Conservation (phyloP, 2,329 filamentous ascomycete species). For the Fusarium staphyleae region DNA sequence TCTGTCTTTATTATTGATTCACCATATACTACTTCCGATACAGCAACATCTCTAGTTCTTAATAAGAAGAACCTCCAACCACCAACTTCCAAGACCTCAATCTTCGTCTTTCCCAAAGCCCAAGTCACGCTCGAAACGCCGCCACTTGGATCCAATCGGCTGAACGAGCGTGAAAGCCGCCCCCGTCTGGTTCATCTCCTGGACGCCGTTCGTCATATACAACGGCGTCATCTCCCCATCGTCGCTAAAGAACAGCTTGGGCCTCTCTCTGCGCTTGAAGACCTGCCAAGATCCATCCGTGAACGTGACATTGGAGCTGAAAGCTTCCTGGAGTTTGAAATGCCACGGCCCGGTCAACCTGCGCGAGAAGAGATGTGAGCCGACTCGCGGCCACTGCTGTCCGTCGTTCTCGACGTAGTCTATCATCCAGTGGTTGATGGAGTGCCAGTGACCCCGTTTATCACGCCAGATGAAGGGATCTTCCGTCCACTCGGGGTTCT, state of each 20-base stretch:
- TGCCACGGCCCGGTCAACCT: slow-evolving; percentile 42
- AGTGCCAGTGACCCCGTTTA: slow-evolving; percentile 45
- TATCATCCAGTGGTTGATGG: slow-evolving; percentile 44
- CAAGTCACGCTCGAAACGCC: slow-evolving; percentile 12
- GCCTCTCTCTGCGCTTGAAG: slow-evolving; percentile 55
- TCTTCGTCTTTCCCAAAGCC: background rate
- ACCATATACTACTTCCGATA: too few species aligned
- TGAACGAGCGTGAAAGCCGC: slow-evolving; percentile 25
- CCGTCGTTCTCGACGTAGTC: slow-evolving; percentile 38
- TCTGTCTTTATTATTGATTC: too few species aligned
- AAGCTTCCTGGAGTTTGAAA: slow-evolving; percentile 40
- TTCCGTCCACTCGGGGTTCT: slow-evolving; percentile 35
- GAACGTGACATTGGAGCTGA: slow-evolving; percentile 41
- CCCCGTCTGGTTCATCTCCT: slow-evolving; percentile 42
- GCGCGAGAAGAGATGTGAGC: slow-evolving; percentile 42
- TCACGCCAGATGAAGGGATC: slow-evolving; percentile 47
- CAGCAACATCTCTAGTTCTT: background rate
- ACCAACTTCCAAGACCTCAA: background rate
- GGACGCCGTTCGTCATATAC: slow-evolving; percentile 56
- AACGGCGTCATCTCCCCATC: slow-evolving; percentile 53
- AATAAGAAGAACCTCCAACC: too few species aligned
- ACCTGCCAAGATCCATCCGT: slow-evolving; percentile 50
- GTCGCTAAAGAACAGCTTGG: slow-evolving; percentile 57
- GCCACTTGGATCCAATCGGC: slow-evolving; percentile 25
- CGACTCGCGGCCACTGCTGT: slow-evolving; percentile 41